Conservation (phyloP, 2,329 filamentous ascomycete species). For the Cytospora schulzeri region DNA sequence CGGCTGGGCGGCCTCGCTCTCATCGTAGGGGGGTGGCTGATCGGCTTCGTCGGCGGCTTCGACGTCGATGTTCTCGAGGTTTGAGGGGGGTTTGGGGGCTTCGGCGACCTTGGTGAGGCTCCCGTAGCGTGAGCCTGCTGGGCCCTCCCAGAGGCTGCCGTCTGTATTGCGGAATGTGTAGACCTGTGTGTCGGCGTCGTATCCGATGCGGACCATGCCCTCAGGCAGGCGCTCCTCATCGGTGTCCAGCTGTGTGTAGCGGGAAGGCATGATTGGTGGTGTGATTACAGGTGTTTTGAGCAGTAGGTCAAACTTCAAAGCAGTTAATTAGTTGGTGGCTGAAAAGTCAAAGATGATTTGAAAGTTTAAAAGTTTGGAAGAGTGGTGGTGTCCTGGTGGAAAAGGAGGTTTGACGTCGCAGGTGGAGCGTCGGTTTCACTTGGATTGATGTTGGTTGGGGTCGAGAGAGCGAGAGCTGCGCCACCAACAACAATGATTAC, state of each 20-base stretch:
- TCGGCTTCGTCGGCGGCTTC: constrained; percentile 30
- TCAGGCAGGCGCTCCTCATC: constrained; percentile 51
- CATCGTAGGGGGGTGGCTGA: constrained; percentile 25
- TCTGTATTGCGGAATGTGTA: constrained; percentile 50
- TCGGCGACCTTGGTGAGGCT: constrained; percentile 44
- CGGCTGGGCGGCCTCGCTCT: constrained; percentile 26
- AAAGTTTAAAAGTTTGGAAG: neutral
- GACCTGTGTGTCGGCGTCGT: constrained; percentile 51
- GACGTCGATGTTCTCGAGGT: constrained; percentile 21
- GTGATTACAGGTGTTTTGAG: neutral
- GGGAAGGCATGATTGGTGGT: constrained; percentile 26
- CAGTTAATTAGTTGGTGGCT: neutral
- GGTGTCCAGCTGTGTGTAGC: constrained; percentile 28
- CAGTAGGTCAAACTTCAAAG: neutral
- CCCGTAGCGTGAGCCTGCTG: constrained; percentile 49
- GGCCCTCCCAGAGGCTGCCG: constrained; percentile 49
- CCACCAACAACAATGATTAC: neutral
- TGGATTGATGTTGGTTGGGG: neutral
- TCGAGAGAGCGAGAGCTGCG: constrained; percentile 2
- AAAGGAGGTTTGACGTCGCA: neutral
- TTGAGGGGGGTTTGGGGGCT: constrained; percentile 29
- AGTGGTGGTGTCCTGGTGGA: neutral
- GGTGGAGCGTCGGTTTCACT: constrained; percentile 3
- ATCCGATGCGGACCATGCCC: constrained; percentile 52
- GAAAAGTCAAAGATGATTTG: too few relatives aligned